Evolutionary conservation across 495 filamentous ascomycete species (phyloP), one percentile per base, ranked within the genome.

Genomic region (Neurospora sp.): DNA sequence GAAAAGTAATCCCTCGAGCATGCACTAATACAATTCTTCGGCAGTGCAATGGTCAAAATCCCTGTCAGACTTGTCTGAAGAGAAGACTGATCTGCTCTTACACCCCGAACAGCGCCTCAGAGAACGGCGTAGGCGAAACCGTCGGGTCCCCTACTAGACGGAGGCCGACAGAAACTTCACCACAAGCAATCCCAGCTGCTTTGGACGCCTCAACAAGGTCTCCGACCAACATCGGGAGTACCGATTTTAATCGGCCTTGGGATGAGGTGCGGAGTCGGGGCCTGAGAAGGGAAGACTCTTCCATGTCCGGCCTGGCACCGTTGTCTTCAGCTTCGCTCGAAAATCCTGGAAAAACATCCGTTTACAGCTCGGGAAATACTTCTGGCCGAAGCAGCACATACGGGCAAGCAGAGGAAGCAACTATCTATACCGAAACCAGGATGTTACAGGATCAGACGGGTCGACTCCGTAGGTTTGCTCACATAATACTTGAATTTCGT

Each of bases 21-120:
- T 65, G 53, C 53, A 65, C 53, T 65, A 65, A 65, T 35, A 9
- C 27, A 18, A 9, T 37, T 65, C 14, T 65, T 65, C 22, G 53
- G 53, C 75, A 89, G 87, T 93, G 91, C 81, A 91, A 93, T 81
- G 91, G 91, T 69, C 79, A 88, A 72, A 87, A 87, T 71, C 91
- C 90, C 37, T 93, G 91, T 77, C 88, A 88, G 69, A 92, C 90
- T 37, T 93, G 89, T 83, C 75, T 84, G 31, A 88, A 88, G 78
- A 84, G 89, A 73, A 83, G 82, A 74, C 83, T 91, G 74, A 84
- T 83, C 10, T 88, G 86, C 73, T 73, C 81, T 41, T 88, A 87
- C 77, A 82, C 81, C n/a, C 70, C 82, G 48, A 79, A 77, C 70
- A 72, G 77, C 35, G 76, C 76, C 45, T 75, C 80, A n/a, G 78